Percentiles rank a stretch among this genome's conserved stretches.
phyloP scores from a whole-genome alignment of 208 protist species.

The Wallacemonas rigidus region DNA sequence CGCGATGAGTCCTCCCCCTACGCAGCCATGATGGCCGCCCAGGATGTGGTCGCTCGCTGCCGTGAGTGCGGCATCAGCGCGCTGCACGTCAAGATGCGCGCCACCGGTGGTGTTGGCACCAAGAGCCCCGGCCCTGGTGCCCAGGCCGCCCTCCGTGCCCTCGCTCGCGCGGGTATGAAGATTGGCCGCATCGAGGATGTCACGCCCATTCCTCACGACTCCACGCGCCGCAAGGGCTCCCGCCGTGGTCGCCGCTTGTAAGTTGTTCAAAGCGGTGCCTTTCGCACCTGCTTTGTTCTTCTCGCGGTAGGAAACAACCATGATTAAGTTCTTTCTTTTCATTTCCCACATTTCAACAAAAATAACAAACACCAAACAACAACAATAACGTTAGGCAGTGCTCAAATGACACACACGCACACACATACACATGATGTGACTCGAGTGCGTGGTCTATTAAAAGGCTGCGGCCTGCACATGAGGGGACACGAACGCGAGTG shows the following conservation, averaged over 20 bases:
- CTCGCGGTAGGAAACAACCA: neutral
- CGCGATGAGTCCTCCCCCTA: constrained; percentile 99
- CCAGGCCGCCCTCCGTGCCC: constrained; percentile 98
- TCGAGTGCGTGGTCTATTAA: no score
- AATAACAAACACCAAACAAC: constrained; percentile 7
- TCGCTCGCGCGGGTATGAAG: constrained; percentile 99
- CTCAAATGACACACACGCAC: neutral
- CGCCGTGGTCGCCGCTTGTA: constrained; percentile 96
- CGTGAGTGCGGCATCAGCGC: constrained; percentile 98
- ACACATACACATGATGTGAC: no score
- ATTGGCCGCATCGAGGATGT: constrained; percentile 99
- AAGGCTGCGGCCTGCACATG: no score
- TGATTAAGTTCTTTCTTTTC: constrained; percentile 21
- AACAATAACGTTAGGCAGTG: neutral
- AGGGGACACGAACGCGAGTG: no score
- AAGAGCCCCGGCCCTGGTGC: constrained; percentile 99
- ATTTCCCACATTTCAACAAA: constrained; percentile 8
- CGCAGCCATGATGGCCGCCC: constrained; percentile 99
- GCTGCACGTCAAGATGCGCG: constrained; percentile 99
- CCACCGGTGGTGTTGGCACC: constrained; percentile 97
- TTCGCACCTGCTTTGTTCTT: neutral
- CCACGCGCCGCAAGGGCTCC: constrained; percentile 96
- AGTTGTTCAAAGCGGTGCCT: constrained; percentile 18
- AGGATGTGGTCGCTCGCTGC: constrained; percentile 98
- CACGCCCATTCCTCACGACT: constrained; percentile 99